Conservation (phyloP, 2,329 filamentous ascomycete genomes). For the Fusarium papillatum region DNA sequence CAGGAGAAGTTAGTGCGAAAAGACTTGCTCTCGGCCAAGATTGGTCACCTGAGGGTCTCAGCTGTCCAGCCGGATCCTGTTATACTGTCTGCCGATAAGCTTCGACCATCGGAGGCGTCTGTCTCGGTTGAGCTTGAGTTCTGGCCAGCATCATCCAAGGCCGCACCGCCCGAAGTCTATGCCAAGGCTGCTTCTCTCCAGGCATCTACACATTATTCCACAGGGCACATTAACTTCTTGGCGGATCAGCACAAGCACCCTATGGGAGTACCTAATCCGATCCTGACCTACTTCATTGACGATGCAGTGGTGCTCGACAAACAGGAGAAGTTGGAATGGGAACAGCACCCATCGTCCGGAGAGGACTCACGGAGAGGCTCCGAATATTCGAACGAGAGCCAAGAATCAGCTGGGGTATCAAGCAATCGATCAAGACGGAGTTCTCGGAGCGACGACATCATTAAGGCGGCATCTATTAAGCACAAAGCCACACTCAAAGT, state of each 20-base stretch:
- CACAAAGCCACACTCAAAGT: slow-evolving; percentile 16
- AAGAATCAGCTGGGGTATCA: not conserved
- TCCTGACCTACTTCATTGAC: slow-evolving; percentile 27
- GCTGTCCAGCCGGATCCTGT: slow-evolving; percentile 27
- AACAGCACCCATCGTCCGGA: not conserved
- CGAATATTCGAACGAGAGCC: not conserved
- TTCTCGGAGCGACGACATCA: slow-evolving; percentile 8
- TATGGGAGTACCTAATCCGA: slow-evolving; percentile 11
- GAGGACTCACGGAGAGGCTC: slow-evolving; percentile 19
- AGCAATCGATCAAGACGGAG: not conserved
- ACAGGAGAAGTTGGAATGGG: slow-evolving; percentile 1
- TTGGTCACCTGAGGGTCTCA: slow-evolving; percentile 25
- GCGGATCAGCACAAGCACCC: slow-evolving; percentile 33
- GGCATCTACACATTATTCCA: slow-evolving; percentile 31
- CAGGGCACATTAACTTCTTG: slow-evolving; percentile 23
- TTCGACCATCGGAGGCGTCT: slow-evolving; percentile 15
- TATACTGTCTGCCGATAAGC: slow-evolving; percentile 28
- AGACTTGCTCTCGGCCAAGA: slow-evolving; percentile 21
- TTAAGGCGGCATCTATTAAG: not conserved
- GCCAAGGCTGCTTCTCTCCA: slow-evolving; percentile 26
- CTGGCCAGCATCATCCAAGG: slow-evolving; percentile 26
- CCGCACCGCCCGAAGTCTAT: slow-evolving; percentile 19
- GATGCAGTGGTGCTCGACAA: slow-evolving; percentile 1
- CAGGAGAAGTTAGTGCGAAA: slow-evolving; percentile 34
- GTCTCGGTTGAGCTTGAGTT: slow-evolving; percentile 32